Percentiles rank a stretch among this genome's conserved stretches.
Evolutionary conservation across 345 rosid genomes (phyloP).

Genomic region (Syzygium grande): DNA sequence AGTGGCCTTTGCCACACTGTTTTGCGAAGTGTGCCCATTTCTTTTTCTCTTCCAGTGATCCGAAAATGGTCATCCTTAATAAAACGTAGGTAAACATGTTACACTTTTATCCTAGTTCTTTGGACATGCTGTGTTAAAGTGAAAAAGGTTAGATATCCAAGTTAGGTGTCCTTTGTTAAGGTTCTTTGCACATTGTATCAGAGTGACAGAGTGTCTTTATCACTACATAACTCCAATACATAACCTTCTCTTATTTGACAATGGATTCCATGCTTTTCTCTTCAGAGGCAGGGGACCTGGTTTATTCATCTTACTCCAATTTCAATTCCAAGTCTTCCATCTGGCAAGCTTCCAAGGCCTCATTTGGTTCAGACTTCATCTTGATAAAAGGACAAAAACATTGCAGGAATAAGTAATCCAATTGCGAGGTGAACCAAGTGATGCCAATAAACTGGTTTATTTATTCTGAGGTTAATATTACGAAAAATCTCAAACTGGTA

Average conservation of each 20-base stretch:
- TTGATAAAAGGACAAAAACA: not conserved
- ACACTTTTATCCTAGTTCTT: not conserved
- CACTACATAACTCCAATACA: not conserved
- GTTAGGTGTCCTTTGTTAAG: not conserved
- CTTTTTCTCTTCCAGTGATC: no score
- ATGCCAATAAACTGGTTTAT: not conserved
- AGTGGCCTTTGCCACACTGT: no score
- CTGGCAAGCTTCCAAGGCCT: not conserved
- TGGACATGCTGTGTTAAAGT: not conserved
- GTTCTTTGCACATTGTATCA: not conserved
- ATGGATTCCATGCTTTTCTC: not conserved
- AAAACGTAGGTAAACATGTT: not conserved
- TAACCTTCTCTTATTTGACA: not conserved
- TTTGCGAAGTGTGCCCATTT: no score
- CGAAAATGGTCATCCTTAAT: no score
- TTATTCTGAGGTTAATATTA: no score
- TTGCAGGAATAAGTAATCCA: not conserved
- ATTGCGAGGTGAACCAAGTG: not conserved
- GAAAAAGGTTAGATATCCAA: not conserved
- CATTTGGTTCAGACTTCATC: not conserved
- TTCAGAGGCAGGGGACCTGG: not conserved
- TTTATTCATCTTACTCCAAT: not conserved
- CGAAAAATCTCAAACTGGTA: no score
- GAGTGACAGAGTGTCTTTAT: not conserved
- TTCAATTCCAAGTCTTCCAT: not conserved